These are phyloP conservation scores for Cyberlindnera maritima DNA, from an alignment of 805 yeast species.

Conservation along the genomic window DNA sequence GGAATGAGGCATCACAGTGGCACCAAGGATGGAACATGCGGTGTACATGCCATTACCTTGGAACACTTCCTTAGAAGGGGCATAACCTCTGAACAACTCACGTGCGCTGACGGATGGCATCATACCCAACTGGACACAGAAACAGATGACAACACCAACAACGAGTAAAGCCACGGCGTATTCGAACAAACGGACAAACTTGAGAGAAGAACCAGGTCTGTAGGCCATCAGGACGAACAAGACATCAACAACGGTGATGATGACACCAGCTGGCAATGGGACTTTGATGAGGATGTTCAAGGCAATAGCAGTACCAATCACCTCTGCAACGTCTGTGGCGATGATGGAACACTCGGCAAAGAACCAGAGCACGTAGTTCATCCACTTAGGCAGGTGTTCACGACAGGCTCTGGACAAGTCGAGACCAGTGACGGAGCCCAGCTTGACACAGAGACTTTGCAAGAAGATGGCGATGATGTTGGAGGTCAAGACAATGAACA, in stretches of 20 bases:
- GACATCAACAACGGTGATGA: conserved; percentile 78
- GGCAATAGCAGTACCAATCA: conserved; percentile 89
- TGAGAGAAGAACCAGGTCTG: conserved; percentile 71
- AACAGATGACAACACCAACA: conserved; percentile 72
- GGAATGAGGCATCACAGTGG: conserved; percentile 94
- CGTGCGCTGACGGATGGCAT: conserved; percentile 43
- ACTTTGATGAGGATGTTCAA: conserved; percentile 70
- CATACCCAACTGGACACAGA: conserved; percentile 65
- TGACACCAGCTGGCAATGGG: conserved; percentile 76
- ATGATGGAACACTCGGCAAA: conserved; percentile 86
- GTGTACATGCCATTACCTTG: conserved; percentile 66
- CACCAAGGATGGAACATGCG: conserved; percentile 83
- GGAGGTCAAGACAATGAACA: conserved; percentile 72
- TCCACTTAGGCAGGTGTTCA: conserved; percentile 61
- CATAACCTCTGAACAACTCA: conserved; percentile 60
- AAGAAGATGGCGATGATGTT: conserved; percentile 80
- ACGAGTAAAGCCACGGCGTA: conserved; percentile 70
- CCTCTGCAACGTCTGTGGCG: conserved; percentile 93
- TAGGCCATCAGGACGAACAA: conserved; percentile 77
- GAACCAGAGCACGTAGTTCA: conserved; percentile 63
- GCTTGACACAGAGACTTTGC: conserved; percentile 78
- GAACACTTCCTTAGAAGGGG: conserved; percentile 55
- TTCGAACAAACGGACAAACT: conserved; percentile 73
- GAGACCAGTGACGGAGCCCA: conserved; percentile 87
- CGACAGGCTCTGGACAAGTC: conserved; percentile 87